These are phyloP conservation scores for Lactarius deliciosus DNA, from an alignment of 768 basidiomycete species.

Conservation along the genomic window DNA sequence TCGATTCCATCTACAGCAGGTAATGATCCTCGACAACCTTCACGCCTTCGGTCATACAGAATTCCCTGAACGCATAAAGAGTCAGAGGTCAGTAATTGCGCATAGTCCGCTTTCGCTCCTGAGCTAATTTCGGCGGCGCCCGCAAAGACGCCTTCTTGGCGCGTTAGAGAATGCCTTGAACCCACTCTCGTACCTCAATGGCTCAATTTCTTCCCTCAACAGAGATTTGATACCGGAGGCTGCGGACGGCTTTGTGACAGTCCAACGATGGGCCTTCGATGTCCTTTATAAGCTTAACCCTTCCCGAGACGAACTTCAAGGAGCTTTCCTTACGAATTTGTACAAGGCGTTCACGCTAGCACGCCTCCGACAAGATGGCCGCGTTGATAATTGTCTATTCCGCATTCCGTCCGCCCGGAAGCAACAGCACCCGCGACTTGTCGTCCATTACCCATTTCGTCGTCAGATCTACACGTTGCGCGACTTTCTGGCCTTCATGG, in stretches of 20 bases:
- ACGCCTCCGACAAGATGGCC: slow-evolving; percentile 18
- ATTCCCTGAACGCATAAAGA: slow-evolving; percentile 4
- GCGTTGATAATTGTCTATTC: background rate
- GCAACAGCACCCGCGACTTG: slow-evolving; percentile 17
- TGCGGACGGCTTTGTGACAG: slow-evolving; percentile 37
- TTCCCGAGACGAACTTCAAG: slow-evolving; percentile 3
- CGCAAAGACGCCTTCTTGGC: slow-evolving; percentile 7
- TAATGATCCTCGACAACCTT: slow-evolving; percentile 45
- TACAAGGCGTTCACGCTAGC: slow-evolving; percentile 40
- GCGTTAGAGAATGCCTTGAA: slow-evolving; percentile 49
- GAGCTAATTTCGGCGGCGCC: background rate
- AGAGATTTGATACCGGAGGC: slow-evolving; percentile 42
- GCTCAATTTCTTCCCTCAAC: slow-evolving; percentile 42
- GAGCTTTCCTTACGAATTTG: slow-evolving; percentile 43
- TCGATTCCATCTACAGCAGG: slow-evolving; percentile 48
- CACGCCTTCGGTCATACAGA: slow-evolving; percentile 12
- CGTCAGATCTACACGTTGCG: background rate
- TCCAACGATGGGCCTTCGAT: slow-evolving; percentile 48
- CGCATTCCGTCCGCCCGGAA: slow-evolving; percentile 11
- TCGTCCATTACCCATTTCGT: background rate
- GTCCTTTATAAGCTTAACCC: slow-evolving; percentile 40
- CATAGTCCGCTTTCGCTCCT: no score
- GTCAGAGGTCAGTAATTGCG: slow-evolving; percentile 14
- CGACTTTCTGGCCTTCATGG: slow-evolving; percentile 16
- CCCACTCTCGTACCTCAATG: slow-evolving; percentile 48